These are phyloP conservation scores for Pythium coloratum DNA, from an alignment of 352 stramenopile genomes.

Conservation along the genomic window DNA sequence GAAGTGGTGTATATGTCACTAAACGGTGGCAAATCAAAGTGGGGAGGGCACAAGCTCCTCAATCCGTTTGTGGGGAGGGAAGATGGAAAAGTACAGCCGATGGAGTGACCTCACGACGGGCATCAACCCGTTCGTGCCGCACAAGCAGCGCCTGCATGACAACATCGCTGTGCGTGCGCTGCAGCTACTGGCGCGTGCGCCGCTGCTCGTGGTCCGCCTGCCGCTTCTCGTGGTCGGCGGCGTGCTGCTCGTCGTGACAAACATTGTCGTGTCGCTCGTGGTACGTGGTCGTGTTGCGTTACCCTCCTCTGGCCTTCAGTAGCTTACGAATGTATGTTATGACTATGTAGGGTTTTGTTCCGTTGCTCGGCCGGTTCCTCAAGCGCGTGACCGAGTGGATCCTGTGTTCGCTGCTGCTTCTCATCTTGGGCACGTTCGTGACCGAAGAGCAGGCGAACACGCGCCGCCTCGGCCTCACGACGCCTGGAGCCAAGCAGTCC, in stretches of 20 bases:
- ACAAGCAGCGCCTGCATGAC: constrained; percentile 55
- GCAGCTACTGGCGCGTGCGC: constrained; percentile 44
- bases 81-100: constrained; percentile 87
- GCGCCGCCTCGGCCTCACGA: constrained; percentile 64
- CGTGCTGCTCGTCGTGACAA: constrained; percentile 44
- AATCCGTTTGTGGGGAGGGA: neutral
- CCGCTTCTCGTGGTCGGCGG: constrained; percentile 48
- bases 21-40: neutral
- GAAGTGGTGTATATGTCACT: constrained; percentile 20
- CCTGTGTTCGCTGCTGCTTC: constrained; percentile 64
- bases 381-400: constrained; percentile 73
- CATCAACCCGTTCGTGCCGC: constrained; percentile 86
- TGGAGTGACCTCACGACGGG: constrained; percentile 85
- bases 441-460: constrained; percentile 72
- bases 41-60: neutral
- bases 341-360: constrained; percentile 40
- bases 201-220: constrained; percentile 51
- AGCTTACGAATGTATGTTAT: neutral
- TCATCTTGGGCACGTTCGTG: constrained; percentile 67
- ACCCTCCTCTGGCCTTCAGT: neutral
- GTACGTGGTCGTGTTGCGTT: constrained; percentile 8
- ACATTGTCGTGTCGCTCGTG: constrained; percentile 56
- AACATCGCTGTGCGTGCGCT: constrained; percentile 40
- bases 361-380: constrained; percentile 63
- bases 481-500: constrained; percentile 37